Percentiles rank a stretch among this genome's conserved stretches.
Conservation (phyloP, 108 stramenopile genomes). For the Skeletonema tropicum region DNA sequence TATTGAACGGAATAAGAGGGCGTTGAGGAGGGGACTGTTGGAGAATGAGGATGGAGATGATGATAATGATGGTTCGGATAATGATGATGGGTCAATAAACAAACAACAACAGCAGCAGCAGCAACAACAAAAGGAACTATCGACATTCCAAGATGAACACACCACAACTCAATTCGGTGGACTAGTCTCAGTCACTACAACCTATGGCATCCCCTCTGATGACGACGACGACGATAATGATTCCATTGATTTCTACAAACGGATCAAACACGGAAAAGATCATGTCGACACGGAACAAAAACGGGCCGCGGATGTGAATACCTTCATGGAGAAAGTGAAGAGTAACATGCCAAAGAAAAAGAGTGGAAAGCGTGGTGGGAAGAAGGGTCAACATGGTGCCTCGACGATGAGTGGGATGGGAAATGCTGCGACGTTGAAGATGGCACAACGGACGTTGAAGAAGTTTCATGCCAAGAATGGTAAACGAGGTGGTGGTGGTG, state of each 20-base stretch:
- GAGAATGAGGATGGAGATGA: constrained; percentile 31
- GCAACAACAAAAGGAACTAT: constrained; percentile 28
- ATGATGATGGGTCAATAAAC: neutral
- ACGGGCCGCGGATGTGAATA: constrained; percentile 75
- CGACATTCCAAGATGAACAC: constrained; percentile 65
- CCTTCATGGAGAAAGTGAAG: constrained; percentile 68
- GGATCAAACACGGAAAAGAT: constrained; percentile 35
- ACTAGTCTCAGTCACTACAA: constrained; percentile 78
- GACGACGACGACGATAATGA: constrained; percentile 59
- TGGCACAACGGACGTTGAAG: constrained; percentile 69
- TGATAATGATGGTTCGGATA: constrained; percentile 14
- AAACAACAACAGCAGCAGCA: neutral
- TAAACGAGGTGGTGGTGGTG: constrained; percentile 15
- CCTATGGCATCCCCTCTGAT: constrained; percentile 56
- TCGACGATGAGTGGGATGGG: constrained; percentile 85
- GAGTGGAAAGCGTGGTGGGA: constrained; percentile 32
- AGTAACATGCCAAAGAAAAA: constrained; percentile 69
- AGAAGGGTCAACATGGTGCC: constrained; percentile 85
- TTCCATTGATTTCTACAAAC: constrained; percentile 20
- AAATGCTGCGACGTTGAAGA: constrained; percentile 63
- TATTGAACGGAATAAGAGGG: constrained; percentile 69
- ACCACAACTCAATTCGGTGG: constrained; percentile 77
- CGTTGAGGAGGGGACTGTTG: constrained; percentile 36
- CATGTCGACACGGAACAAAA: constrained; percentile 64
- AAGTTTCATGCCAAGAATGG: constrained; percentile 43